Evolutionary conservation across 257 asterid genomes (phyloP).

Genomic region (Salvia rosmarinus): DNA sequence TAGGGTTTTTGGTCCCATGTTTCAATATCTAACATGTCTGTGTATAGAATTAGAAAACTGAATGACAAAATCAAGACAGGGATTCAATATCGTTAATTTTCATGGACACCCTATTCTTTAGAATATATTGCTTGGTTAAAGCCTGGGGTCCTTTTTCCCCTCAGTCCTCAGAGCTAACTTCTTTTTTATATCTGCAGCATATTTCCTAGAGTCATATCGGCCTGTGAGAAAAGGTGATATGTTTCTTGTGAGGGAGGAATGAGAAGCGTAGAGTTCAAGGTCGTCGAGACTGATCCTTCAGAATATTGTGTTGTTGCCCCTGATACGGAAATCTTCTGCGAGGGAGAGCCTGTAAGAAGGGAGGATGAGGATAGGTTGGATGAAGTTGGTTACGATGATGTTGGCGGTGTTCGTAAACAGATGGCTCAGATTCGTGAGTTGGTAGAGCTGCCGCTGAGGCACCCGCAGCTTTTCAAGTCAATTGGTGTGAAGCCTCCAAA

Average conservation of each 20-base stretch:
- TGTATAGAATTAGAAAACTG: not conserved
- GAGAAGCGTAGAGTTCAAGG: conserved; percentile 68
- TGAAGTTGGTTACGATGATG: conserved; percentile 65
- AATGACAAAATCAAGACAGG: not conserved
- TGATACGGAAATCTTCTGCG: conserved; percentile 43
- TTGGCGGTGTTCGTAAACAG: conserved; percentile 65
- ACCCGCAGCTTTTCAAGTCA: conserved; percentile 62
- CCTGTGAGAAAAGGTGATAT: conserved; percentile 61
- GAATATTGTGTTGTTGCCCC: conserved; percentile 70
- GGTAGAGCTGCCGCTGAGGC: conserved; percentile 64
- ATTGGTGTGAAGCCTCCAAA: conserved; percentile 66
- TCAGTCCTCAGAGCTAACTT: not conserved
- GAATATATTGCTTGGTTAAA: not conserved
- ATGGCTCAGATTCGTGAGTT: conserved; percentile 69
- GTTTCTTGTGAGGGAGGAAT: conserved; percentile 62
- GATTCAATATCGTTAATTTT: not conserved
- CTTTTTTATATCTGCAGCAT: conserved; percentile 44
- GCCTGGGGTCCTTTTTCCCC: not conserved
- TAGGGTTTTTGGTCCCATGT: not conserved
- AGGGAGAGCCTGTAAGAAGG: conserved; percentile 58
- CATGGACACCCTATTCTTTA: not conserved
- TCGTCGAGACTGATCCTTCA: conserved; percentile 56
- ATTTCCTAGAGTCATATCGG: conserved; percentile 57
- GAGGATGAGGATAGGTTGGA: conserved; percentile 63
- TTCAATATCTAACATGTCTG: too few species aligned